Percentiles rank a stretch among this genome's conserved stretches.
Conservation (phyloP, 148 eudicot genomes). For the Silene latifolia region DNA sequence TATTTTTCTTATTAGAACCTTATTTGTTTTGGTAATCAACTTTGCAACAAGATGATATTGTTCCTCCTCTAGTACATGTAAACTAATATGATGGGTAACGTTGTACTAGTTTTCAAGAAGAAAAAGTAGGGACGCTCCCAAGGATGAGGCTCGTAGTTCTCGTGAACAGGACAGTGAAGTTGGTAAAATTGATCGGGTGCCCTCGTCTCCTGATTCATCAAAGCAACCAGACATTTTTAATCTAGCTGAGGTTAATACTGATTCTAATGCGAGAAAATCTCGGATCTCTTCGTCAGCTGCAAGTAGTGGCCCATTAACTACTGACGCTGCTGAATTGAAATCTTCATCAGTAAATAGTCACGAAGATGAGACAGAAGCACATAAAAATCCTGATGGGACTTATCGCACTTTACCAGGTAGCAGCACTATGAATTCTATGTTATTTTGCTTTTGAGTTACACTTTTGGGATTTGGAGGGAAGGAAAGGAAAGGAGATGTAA, state of each 20-base stretch:
- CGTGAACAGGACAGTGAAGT: conserved; percentile 54
- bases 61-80: neutral
- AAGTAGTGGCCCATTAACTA: conserved; percentile 49
- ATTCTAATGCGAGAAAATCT: conserved; percentile 41
- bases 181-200: conserved; percentile 48
- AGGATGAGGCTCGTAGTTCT: conserved; percentile 50
- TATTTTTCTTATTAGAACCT: conserved; percentile 1
- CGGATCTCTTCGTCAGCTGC: conserved; percentile 34
- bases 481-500: too few relatives aligned
- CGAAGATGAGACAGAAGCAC: conserved; percentile 51
- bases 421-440: conserved; percentile 7
- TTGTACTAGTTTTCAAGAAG: conserved; percentile 55
- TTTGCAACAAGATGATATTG: neutral
- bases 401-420: conserved; percentile 93
- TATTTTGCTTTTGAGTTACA: neutral
- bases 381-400: conserved; percentile 36
- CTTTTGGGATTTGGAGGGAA: neutral
- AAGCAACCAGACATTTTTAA: conserved; percentile 41
- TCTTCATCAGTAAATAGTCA: conserved; percentile 44
- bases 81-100: conserved; percentile 4
- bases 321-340: conserved; percentile 45
- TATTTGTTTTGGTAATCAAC: neutral
- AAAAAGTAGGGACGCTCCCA: conserved; percentile 54
- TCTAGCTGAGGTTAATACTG: conserved; percentile 44
- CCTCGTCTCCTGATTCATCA: conserved; percentile 50